Percentiles rank a stretch among this genome's conserved stretches.
These are phyloP conservation scores for Ophiostoma populinum DNA, from an alignment of 2,329 filamentous ascomycete species.

Conservation along the genomic window DNA sequence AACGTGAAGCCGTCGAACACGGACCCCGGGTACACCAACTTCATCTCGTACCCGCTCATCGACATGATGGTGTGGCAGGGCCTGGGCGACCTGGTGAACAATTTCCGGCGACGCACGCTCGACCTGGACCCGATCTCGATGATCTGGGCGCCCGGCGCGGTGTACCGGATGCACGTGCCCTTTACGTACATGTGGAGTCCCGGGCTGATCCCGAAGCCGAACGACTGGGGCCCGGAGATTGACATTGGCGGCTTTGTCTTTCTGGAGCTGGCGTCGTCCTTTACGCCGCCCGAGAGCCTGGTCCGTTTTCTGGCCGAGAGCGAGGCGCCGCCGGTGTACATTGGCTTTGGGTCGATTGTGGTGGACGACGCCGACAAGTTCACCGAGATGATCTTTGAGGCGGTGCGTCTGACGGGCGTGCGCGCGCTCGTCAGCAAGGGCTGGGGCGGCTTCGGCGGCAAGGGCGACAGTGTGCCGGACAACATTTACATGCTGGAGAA, in stretches of 20 bases:
- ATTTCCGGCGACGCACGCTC: conserved; percentile 52
- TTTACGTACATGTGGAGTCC: conserved; percentile 61
- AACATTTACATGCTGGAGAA: conserved; percentile 58
- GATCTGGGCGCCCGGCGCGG: conserved; percentile 58
- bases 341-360: conserved; percentile 62
- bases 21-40: conserved; percentile 58
- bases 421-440: conserved; percentile 58
- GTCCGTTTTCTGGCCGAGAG: conserved; percentile 37
- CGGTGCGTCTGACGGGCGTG: conserved; percentile 46
- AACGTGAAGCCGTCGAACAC: conserved; percentile 58
- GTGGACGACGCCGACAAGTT: conserved; percentile 54
- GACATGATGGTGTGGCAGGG: conserved; percentile 90
- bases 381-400: conserved; percentile 55
- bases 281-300: conserved; percentile 38
- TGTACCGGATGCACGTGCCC: conserved; percentile 57
- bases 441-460: conserved; percentile 53
- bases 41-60: conserved; percentile 63
- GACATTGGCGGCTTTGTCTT: conserved; percentile 69
- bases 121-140: conserved; percentile 58
- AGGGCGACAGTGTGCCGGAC: conserved; percentile 32
- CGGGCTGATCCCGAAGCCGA: conserved; percentile 45
- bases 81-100: conserved; percentile 60
- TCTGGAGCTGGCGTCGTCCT: conserved; percentile 47
- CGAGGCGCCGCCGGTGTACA: conserved; percentile 48
- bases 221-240: conserved; percentile 51